Evolutionary conservation across 768 basidiomycete species (phyloP).

Genomic region (Fomitopsis pulvina): DNA sequence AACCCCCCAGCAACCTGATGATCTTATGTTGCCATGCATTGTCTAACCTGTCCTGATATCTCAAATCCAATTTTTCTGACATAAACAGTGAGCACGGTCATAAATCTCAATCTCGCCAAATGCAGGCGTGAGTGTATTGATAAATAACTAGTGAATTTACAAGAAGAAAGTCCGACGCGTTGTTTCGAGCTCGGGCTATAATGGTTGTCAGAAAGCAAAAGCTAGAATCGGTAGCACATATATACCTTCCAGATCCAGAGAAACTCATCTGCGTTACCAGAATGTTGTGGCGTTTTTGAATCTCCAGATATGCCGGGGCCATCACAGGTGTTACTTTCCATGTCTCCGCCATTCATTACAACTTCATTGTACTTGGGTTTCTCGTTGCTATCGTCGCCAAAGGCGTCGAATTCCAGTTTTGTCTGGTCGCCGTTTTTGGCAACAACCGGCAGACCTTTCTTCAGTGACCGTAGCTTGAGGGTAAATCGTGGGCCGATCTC

Average conservation of each 20-base stretch:
- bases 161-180: slow-evolving; percentile 89
- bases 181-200: slow-evolving; percentile 88
- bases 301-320: too few relatives aligned
- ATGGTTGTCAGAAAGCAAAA: slow-evolving; percentile 6
- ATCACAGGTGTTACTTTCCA: slow-evolving; percentile 46
- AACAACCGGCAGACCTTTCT: slow-evolving; percentile 84
- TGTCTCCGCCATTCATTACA: slow-evolving; percentile 7
- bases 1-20: neutral
- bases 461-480: slow-evolving; percentile 83
- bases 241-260: slow-evolving; percentile 90
- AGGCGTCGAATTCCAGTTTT: slow-evolving; percentile 45
- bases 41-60: too few relatives aligned
- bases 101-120: neutral
- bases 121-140: neutral
- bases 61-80: too few relatives aligned
- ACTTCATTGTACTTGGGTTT: slow-evolving; percentile 7
- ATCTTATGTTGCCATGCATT: neutral
- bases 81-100: too few relatives aligned
- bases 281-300: too few relatives aligned
- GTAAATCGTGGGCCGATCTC: slow-evolving; percentile 99
- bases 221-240: slow-evolving; percentile 7
- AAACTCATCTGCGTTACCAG: slow-evolving; percentile 55
- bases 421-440: slow-evolving; percentile 59
- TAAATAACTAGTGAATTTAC: slow-evolving; percentile 29
- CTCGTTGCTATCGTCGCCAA: slow-evolving; percentile 12